A percentile compares a stretch with the other conserved stretches of the same genome.
These are phyloP conservation scores for Elaeagnus macrophylla DNA, from an alignment of 306 rosid species.

Conservation along the genomic window DNA sequence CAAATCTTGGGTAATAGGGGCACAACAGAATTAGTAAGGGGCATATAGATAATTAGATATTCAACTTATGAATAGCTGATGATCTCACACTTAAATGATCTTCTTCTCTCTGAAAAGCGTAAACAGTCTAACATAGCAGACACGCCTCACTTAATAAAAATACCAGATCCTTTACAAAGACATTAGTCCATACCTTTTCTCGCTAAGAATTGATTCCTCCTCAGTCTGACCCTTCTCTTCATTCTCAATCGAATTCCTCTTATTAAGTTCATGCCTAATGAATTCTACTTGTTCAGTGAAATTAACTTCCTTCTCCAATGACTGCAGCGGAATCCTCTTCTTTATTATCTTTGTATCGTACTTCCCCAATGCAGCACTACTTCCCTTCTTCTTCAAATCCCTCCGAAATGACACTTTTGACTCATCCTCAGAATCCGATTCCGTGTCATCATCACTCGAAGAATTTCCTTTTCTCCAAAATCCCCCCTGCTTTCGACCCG, in stretches of 20 bases:
- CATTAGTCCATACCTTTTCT: slow-evolving; percentile 41
- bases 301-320: slow-evolving; percentile 34
- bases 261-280: slow-evolving; percentile 46
- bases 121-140: too few species aligned
- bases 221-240: slow-evolving; percentile 16
- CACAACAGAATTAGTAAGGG: neutral
- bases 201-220: slow-evolving; percentile 39
- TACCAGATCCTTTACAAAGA: too few species aligned
- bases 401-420: neutral
- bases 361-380: slow-evolving; percentile 72
- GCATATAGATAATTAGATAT: neutral
- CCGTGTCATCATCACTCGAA: slow-evolving; percentile 29
- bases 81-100: too few species aligned
- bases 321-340: slow-evolving; percentile 39
- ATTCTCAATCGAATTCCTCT: slow-evolving; percentile 36
- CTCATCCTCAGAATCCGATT: slow-evolving; percentile 22
- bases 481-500: slow-evolving; percentile 16
- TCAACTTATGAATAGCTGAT: neutral
- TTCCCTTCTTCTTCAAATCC: slow-evolving; percentile 38
- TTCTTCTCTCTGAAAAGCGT: too few species aligned
- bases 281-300: slow-evolving; percentile 51
- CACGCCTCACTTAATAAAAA: too few species aligned
- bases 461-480: slow-evolving; percentile 39
- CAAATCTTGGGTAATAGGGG: slow-evolving; percentile 47
- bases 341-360: slow-evolving; percentile 51